These are phyloP conservation scores for Neurospora sp. DNA, from an alignment of 495 filamentous ascomycete species.

Conservation along the genomic window DNA sequence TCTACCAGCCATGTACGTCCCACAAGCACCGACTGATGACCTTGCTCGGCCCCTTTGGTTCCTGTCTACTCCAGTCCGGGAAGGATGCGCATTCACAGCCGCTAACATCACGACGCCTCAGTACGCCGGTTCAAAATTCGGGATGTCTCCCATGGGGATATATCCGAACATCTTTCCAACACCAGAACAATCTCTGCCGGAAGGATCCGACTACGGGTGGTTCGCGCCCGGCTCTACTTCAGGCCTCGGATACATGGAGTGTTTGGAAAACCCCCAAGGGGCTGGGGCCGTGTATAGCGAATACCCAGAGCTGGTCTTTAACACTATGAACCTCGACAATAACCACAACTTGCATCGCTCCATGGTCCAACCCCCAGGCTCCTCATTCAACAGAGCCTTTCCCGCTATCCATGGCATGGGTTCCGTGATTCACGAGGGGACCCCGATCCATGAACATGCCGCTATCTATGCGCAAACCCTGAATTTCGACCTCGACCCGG, in stretches of 20 bases:
- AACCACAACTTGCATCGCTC: not conserved
- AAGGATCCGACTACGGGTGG: not conserved
- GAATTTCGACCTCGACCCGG: not conserved
- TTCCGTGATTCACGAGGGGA: too few relatives aligned
- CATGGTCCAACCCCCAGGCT: accelerated
- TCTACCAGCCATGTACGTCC: not conserved
- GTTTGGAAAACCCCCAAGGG: not conserved
- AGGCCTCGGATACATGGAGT: not conserved
- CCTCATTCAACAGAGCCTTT: not conserved
- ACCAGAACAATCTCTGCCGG: not conserved
- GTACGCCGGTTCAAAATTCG: not conserved
- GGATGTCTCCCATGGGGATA: not conserved
- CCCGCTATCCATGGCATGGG: accelerated
- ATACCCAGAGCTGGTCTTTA: accelerated
- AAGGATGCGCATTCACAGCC: not conserved
- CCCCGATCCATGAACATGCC: not conserved
- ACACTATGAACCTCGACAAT: not conserved
- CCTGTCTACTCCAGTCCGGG: not conserved
- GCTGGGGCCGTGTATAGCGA: accelerated
- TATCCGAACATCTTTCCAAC: not conserved
- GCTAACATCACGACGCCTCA: not conserved
- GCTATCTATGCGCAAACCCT: not conserved
- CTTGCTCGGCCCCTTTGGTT: not conserved
- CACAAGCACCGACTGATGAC: not conserved
- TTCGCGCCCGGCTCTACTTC: too few relatives aligned